A percentile compares a stretch with the other conserved stretches of the same genome.
These are phyloP conservation scores for Quercus lobata DNA, from an alignment of 331 rosid species.

Conservation along the genomic window DNA sequence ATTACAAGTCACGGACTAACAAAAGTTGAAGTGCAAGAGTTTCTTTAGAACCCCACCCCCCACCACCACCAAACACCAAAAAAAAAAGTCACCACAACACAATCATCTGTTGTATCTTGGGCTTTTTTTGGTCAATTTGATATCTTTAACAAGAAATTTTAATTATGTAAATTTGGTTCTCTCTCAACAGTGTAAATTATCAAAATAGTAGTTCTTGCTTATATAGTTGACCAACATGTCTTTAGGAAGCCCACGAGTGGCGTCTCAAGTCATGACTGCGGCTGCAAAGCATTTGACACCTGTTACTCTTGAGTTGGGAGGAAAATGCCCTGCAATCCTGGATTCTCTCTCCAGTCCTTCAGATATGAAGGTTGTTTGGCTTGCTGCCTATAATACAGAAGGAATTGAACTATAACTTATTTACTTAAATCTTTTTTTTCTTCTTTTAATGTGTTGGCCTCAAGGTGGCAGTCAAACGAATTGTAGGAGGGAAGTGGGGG, in stretches of 20 bases:
- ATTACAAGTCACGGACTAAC: background rate
- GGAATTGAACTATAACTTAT: background rate
- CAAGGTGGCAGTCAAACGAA: slow-evolving; percentile 73
- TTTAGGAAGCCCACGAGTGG: slow-evolving; percentile 77
- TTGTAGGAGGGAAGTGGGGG: slow-evolving; percentile 89
- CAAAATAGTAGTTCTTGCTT: background rate
- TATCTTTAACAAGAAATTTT: background rate
- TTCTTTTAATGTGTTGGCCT: slow-evolving; percentile 8
- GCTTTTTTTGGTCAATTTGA: background rate
- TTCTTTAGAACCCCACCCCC: background rate
- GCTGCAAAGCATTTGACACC: slow-evolving; percentile 93
- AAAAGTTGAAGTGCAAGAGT: background rate
- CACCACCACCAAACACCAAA: too few relatives aligned
- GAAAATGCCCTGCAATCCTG: slow-evolving; percentile 89
- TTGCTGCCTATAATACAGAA: background rate
- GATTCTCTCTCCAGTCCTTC: slow-evolving; percentile 57
- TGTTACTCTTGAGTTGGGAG: slow-evolving; percentile 87
- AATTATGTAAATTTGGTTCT: background rate
- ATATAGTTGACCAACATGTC: background rate
- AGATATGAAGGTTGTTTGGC: slow-evolving; percentile 55
- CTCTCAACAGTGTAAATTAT: background rate
- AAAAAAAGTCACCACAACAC: too few relatives aligned
- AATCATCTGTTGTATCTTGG: too few relatives aligned
- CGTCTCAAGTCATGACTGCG: slow-evolving; percentile 60
- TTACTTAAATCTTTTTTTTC: slow-evolving; percentile 3